Base-by-base conservation (phyloP, 164 flowering plant genomes). In the Euptelea pleiosperma region DNA sequence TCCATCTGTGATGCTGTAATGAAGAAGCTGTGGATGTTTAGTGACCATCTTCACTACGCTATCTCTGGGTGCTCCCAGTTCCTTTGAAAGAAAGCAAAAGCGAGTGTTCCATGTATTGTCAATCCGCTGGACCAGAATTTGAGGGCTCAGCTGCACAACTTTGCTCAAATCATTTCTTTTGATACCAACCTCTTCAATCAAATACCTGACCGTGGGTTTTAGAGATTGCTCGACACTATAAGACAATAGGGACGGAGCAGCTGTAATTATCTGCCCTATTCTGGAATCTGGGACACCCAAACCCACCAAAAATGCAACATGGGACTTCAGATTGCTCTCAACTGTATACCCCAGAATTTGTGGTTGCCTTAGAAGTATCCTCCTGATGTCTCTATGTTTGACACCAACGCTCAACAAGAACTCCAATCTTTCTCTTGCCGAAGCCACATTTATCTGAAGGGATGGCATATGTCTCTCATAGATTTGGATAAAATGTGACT, bases 1-100 rank as follows among this genome's bases (percentile, higher is more conserved):
- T 18, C 96, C 98, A 69, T 86, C 96, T 60, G 87, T 90, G 43
- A 92, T 89, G 55, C 96, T 86, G 75, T 89, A 92, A 71, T 92
- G 98, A 53, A 92, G 96, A 31, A 89, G 78, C 73, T 92, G 98
- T 14, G 96, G 98, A 74, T 92, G 98, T 64, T 92, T 92, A 2
- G 62, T 76, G 41, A 89, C 94, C 96, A 89, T 92, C 75, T 87
- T 92, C 58, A 87, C 96, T 28, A 89, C 64, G 69, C 73, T 80
- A 22, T 86, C 88, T 68, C 74, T 82, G 14, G 98, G 91, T 48
- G 98, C 96, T 51, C 88, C 96, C 65, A 92, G 55, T 71, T 92
- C 98, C 65, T 79, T 77, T 0, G 91, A 76, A 26, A 92, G 87
- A 73, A 92, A 92, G 30, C 52, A 51, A 51, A 76, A 78, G 50